Evolutionary conservation across 139 green algal species (phyloP).

Genomic region (Chlorella sp.): DNA sequence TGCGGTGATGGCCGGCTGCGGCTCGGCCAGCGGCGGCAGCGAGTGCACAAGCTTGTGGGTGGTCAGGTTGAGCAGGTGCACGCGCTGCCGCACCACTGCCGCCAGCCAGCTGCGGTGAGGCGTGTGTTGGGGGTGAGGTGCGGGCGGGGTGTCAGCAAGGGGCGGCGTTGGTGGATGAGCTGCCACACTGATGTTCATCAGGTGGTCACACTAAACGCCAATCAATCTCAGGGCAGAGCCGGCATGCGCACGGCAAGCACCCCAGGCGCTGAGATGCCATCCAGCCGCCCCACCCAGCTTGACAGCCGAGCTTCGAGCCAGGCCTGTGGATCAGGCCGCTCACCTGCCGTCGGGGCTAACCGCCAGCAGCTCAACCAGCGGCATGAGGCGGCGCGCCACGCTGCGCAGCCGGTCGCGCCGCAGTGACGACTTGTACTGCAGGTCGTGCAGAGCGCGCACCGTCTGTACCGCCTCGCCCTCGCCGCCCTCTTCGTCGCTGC

Average conservation of each 20-base stretch:
- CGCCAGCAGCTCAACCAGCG: slow-evolving; percentile 34
- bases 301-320: too few relatives aligned
- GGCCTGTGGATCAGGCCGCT: not conserved
- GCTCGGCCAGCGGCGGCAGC: slow-evolving; percentile 11
- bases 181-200: too few relatives aligned
- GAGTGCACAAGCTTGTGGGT: not conserved
- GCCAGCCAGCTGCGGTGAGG: slow-evolving; percentile 20
- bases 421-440: slow-evolving; percentile 37
- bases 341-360: slow-evolving; percentile 31
- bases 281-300: too few relatives aligned
- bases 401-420: slow-evolving; percentile 28
- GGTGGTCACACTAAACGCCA: too few relatives aligned
- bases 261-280: too few relatives aligned
- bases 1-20: slow-evolving; percentile 41
- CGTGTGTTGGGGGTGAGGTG: too few relatives aligned
- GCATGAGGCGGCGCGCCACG: slow-evolving; percentile 22
- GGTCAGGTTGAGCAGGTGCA: slow-evolving; percentile 46
- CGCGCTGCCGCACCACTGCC: slow-evolving; percentile 18
- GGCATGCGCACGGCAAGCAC: too few relatives aligned
- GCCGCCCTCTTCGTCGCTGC: not conserved
- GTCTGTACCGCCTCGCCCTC: not conserved
- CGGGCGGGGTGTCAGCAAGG: too few relatives aligned
- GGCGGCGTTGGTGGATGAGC: too few relatives aligned
- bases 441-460: slow-evolving; percentile 40
- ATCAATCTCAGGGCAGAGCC: too few relatives aligned